Base-by-base conservation (phyloP, 1,284 basidiomycete genomes). In the Psilocybe mexicana region DNA sequence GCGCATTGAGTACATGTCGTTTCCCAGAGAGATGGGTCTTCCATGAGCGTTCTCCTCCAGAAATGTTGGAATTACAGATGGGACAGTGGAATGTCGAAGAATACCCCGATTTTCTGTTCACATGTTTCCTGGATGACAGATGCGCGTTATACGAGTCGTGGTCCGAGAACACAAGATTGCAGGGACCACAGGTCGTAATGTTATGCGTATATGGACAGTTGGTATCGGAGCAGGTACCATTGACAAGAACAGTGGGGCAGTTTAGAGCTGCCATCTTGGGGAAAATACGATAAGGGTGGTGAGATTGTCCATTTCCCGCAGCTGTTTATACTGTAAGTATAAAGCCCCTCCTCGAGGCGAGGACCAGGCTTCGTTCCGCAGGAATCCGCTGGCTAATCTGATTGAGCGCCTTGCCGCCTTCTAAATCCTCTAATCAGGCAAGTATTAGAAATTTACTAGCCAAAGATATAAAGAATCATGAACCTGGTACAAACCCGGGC, bases 151-250 rank as follows among this genome's bases (percentile, higher is more conserved):
- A 76, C 0, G 53, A 55, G 0, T 38, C 40, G 3, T 57, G 52
- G 18, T 61, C 62, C 5, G 48, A n/a, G 52, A 76, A 75, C 6
- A 79, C 64, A 23, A 72, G 57, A 2, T 65, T 62, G 63, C 79
- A 81, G 6, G 70, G 62, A 3, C 74, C 70, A 60, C 79, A 81
- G 24, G 69, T 67, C 6, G 65, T 52, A 5, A 78, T 66, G 52
- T 72, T 71, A 63, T 82, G 80, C 10, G 65, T 62, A 46, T 66
- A 65, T 0, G 44, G 11, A 62, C 80, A 81, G 5, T 47, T 24
- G 0, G 56, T 1, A 36, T 71, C 60, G 1, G 65, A 55, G 61
- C 79, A 81, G 2, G 67, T 64, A 6, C 77, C 78, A 3, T 60
- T 55, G 0, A 67, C 47, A 8, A 76, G 70, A 7, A 79, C 61